Evolutionary conservation across 352 stramenopile genomes (phyloP).

Genomic region (Phytopythium cucurbitacearum): DNA sequence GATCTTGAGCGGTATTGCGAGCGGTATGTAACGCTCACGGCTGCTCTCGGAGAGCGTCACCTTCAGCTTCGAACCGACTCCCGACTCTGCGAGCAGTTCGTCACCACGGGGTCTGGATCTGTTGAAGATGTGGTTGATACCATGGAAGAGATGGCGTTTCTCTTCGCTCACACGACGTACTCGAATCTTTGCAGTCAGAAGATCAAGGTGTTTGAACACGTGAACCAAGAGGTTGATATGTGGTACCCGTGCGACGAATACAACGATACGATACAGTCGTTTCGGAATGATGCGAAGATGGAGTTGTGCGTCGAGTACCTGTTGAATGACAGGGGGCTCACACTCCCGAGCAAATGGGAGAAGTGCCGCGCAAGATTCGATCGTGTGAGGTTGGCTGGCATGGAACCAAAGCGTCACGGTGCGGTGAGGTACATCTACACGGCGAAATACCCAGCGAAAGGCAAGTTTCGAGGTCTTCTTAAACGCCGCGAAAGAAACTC

Average conservation of each 20-base stretch:
- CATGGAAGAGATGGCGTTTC: slow-evolving; percentile 22
- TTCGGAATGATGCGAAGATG: slow-evolving; percentile 13
- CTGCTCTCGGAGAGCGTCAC: not conserved
- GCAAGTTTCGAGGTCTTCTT: too few relatives aligned
- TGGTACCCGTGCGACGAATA: slow-evolving; percentile 14
- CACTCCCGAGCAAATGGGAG: slow-evolving; percentile 14
- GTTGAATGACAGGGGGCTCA: slow-evolving; percentile 2
- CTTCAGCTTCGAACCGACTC: slow-evolving; percentile 13
- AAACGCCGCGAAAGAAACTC: too few relatives aligned
- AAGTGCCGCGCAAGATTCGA: slow-evolving; percentile 10
- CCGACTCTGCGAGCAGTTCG: slow-evolving; percentile 4
- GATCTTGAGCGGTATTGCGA: slow-evolving; percentile 4
- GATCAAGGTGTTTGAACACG: slow-evolving; percentile 5
- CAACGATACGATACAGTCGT: slow-evolving; percentile 11
- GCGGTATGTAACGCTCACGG: slow-evolving; percentile 4
- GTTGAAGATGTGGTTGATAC: slow-evolving; percentile 10
- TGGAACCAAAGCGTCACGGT: not conserved
- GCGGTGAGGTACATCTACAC: too few relatives aligned
- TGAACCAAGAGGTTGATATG: not conserved
- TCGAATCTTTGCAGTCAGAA: not conserved
- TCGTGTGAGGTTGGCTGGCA: not conserved
- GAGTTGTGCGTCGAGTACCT: slow-evolving; percentile 13
- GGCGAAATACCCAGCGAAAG: too few relatives aligned
- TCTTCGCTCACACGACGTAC: slow-evolving; percentile 15
- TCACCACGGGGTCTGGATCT: not conserved